Base-by-base conservation (phyloP, 163 green algal genomes). In the Coccomyxa subellipsoidea region DNA sequence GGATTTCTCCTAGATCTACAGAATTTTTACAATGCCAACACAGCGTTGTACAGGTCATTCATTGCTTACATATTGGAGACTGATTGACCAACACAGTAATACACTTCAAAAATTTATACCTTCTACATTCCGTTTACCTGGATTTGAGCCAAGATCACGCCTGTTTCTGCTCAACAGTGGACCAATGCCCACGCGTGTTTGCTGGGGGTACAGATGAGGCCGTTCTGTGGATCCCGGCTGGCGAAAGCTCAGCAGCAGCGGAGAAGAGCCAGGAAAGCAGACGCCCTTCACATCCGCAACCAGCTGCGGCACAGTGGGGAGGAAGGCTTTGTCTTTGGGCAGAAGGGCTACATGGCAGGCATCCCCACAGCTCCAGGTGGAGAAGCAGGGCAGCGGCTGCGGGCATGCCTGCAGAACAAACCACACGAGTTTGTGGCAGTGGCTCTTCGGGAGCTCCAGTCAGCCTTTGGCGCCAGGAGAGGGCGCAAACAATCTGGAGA, bases 361-460 rank as follows among this genome's bases (percentile, higher is more conserved):
- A 80, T 80, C 69, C 76, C 76, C 37, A 80, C 38, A 27, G 25
- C 25, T 37, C 5, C 76, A 59, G 29, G 15, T 4, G 47, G 25
- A 35, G 38, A 38, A 9, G 10, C 31, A 27, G 77, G 77, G 8
- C 32, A 40, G 39, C 77, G 77, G n/a, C 31, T 81, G n/a, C n/a
- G 40, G 1, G 9, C 15, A 9, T 54, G 32, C 47, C 77, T 81
- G 0, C 39, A 31, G 12, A 38, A 81, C 4, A 38, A 40, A 40
- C 77, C 77, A 18, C 77, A 81, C 35, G 77, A 81, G 77, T 81
- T 81, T 72, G 77, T 81, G 32, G 29, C 77, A 40, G 29, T 72
- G 40, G 77, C 40, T 27, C 29, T 81, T 18, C 29, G 23, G 9
- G 77, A 73, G 77, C 39, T 81, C 7, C 29, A 81, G 77, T 39